Evolutionary conservation across 805 yeast species (phyloP), one percentile per base, ranked within the genome.

Genomic region (Cyberlindnera xylosilytica): DNA sequence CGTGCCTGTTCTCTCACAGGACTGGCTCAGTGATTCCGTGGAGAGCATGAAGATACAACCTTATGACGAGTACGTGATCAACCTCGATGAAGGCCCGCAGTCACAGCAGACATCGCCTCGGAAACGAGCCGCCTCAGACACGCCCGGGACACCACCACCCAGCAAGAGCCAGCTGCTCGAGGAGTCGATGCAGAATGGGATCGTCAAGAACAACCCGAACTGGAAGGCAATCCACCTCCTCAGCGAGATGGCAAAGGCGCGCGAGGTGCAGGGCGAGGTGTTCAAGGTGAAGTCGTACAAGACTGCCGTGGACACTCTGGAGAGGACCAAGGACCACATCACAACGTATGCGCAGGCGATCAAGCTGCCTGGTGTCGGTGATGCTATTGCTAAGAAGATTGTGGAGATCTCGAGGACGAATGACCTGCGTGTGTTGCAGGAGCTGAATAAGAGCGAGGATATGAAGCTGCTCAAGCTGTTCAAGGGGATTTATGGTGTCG

Each of bases 401-500:
- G 74, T 69, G 32, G 79, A 74, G 49, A 68, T 74, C 11, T 49
- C 60, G n/a, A 43, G 55, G 5, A 72, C 75, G 0, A 70, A 70
- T 30, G 41, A 42, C 3, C 47, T 64, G 22, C 34, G 24, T 39
- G 60, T 39, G 37, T 56, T 49, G 45, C 56, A 36, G 30, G 47
- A 20, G 16, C 49, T 41, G 34, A 47, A 38, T 49, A 54, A 36
- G 49, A 64, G 66, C 38, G 57, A 57, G 11, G 45, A 54, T 13
- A 38, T 57, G 12, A 42, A 51, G 12, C 49, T 60, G 3, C 38
- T 73, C 26, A 52, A 56, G 17, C 41, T 55, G 32, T 66, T 78
- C 34, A 57, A 62, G 31, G 61, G 66, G 1, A 66, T 78, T 3
- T 66, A 71, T 50, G 80, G 81, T 1, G 78, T 78, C 8, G 83